Percentiles rank a stretch among this genome's conserved stretches.
Conservation (phyloP, 177 flowering plant species). For the Vitis hybrid region DNA sequence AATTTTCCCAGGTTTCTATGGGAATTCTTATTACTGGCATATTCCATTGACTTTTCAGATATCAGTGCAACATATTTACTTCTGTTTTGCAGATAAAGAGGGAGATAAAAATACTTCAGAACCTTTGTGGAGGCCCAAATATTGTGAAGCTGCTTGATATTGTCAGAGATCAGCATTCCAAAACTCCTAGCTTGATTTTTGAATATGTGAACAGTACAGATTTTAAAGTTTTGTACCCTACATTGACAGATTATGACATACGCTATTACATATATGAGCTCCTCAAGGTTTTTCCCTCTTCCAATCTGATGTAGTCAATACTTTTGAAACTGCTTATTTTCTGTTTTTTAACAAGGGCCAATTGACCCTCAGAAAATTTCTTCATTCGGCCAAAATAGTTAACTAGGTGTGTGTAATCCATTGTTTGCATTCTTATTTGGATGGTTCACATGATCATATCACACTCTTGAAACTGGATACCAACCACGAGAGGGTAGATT, state of each 20-base stretch:
- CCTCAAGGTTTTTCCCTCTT: conserved; percentile 51
- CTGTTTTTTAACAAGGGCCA: too few species aligned
- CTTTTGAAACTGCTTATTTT: background rate
- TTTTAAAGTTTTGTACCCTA: conserved; percentile 72
- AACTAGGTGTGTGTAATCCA: too few species aligned
- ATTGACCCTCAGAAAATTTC: too few species aligned
- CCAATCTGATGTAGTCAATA: background rate
- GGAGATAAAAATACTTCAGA: conserved; percentile 82
- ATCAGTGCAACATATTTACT: background rate
- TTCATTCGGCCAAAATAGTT: too few species aligned
- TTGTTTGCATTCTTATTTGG: too few species aligned
- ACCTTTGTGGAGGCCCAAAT: conserved; percentile 82
- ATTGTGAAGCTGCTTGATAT: conserved; percentile 75
- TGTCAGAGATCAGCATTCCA: conserved; percentile 76
- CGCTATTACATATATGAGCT: conserved; percentile 88
- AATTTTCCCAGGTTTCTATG: background rate
- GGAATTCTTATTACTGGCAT: background rate
- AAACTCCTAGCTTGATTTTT: conserved; percentile 78
- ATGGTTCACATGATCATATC: too few species aligned
- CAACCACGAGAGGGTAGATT: too few species aligned
- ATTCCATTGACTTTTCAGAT: background rate
- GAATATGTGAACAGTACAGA: conserved; percentile 82
- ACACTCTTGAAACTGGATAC: too few species aligned
- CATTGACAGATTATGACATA: conserved; percentile 77
- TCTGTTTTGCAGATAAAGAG: conserved; percentile 67